A percentile compares a stretch with the other conserved stretches of the same genome.
Evolutionary conservation across 2,329 filamentous ascomycete genomes (phyloP).

Genomic region (Stylonectria norvegica): DNA sequence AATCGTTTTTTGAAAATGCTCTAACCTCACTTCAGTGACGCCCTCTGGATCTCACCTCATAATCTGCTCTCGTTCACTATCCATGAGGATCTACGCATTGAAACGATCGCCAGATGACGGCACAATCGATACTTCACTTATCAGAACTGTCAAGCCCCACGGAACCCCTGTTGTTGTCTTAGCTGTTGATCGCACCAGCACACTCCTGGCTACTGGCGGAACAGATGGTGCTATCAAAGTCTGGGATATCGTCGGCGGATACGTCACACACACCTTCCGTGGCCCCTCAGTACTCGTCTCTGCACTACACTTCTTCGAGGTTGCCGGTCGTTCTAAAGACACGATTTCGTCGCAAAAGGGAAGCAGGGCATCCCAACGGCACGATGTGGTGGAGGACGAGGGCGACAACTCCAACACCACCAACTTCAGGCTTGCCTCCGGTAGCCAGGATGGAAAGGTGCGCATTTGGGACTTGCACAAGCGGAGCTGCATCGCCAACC

Average conservation of each 20-base stretch:
- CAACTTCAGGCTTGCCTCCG: conserved; percentile 79
- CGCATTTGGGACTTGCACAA: conserved; percentile 89
- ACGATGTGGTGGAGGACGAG: conserved; percentile 38
- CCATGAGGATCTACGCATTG: conserved; percentile 87
- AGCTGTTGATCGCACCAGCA: conserved; percentile 81
- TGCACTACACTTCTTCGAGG: conserved; percentile 86
- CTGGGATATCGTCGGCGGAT: conserved; percentile 90
- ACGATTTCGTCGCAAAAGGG: conserved; percentile 25
- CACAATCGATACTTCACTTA: conserved; percentile 61
- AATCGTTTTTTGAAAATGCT: conserved; percentile 4
- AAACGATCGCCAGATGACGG: conserved; percentile 54
- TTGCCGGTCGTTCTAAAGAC: conserved; percentile 46
- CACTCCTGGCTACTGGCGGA: conserved; percentile 85
- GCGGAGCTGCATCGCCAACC: conserved; percentile 68
- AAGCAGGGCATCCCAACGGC: conserved; percentile 31
- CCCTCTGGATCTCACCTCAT: conserved; percentile 85
- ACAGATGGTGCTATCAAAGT: conserved; percentile 94
- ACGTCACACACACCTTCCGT: conserved; percentile 90
- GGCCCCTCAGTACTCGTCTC: conserved; percentile 90
- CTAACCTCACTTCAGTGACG: conserved; percentile 58
- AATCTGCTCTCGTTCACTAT: conserved; percentile 89
- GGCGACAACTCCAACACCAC: conserved; percentile 41
- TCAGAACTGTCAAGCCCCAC: conserved; percentile 85
- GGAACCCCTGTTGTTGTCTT: conserved; percentile 84
- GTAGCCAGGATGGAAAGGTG: conserved; percentile 90